phyloP scores from a whole-genome alignment of 2,329 filamentous ascomycete species.

The Alternaria triticimaculans region DNA sequence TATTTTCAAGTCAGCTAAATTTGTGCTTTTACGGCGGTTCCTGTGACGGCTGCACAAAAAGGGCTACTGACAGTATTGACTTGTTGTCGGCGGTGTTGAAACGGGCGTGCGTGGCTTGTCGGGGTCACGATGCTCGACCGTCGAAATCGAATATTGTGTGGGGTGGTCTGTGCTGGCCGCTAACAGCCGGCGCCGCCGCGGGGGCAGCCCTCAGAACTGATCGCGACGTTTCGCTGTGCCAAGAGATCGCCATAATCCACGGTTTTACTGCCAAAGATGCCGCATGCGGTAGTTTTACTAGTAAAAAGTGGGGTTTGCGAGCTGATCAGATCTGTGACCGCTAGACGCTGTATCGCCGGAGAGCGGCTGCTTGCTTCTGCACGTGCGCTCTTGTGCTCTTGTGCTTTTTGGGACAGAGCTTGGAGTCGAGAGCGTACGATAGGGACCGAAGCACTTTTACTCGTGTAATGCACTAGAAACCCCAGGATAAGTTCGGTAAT shows the following conservation, averaged over 20 bases:
- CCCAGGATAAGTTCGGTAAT: neutral
- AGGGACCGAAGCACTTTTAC: neutral
- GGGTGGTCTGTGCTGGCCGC: constrained; percentile 8
- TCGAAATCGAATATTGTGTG: constrained; percentile 17
- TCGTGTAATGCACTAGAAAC: neutral
- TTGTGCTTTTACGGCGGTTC: neutral
- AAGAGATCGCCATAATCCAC: constrained; percentile 8
- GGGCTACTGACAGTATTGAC: constrained; percentile 12
- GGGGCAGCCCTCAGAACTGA: neutral
- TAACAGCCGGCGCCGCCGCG: neutral
- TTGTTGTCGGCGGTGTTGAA: constrained; percentile 12
- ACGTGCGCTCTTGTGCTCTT: neutral
- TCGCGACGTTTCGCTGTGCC: constrained; percentile 6
- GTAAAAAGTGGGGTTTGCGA: neutral
- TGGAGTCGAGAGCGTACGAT: neutral
- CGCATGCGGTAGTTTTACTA: constrained; percentile 1
- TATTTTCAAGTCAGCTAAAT: neutral
- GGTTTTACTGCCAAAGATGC: neutral
- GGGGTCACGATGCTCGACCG: constrained; percentile 3
- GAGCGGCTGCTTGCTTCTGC: neutral
- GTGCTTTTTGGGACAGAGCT: neutral
- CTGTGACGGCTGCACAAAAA: neutral
- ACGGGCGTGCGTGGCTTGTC: constrained; percentile 16
- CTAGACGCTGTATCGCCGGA: neutral
- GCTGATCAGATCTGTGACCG: neutral